Evolutionary conservation across 1,284 basidiomycete species (phyloP).

Genomic region (Inonotus obliquus): DNA sequence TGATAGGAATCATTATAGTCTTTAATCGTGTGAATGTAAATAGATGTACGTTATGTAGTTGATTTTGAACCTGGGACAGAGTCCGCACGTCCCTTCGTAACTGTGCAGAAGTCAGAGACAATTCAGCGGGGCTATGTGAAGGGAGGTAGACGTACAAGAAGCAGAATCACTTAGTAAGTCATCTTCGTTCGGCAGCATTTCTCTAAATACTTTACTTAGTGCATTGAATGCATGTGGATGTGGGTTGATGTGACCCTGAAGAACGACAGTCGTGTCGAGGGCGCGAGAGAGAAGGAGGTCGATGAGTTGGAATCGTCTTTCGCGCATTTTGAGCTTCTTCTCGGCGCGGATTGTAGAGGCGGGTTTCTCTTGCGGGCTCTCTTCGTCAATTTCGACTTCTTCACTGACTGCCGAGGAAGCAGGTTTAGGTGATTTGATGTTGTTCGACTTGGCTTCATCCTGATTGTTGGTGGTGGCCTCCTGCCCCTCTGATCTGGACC

Average conservation of each 20-base stretch:
- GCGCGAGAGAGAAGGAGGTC: slow-evolving; percentile 12
- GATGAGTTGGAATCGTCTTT: slow-evolving; percentile 1
- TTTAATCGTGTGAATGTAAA: not conserved
- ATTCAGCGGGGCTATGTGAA: not conserved
- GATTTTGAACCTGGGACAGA: not conserved
- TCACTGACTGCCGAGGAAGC: not conserved
- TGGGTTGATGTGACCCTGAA: not conserved
- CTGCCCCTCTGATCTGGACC: not conserved
- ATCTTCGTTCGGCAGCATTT: slow-evolving; percentile 1
- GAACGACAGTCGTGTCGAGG: not conserved
- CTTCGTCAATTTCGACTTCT: not conserved
- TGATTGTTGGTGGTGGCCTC: not conserved
- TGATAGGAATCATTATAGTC: too few relatives aligned
- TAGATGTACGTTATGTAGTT: not conserved
- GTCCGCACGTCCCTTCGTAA: not conserved
- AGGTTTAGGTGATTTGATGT: not conserved
- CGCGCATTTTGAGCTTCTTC: slow-evolving; percentile 9
- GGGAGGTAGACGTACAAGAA: not conserved
- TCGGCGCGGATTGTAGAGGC: not conserved
- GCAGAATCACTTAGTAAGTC: not conserved
- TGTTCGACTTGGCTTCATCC: not conserved
- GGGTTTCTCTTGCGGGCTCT: not conserved
- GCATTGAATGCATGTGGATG: not conserved
- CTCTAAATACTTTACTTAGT: not conserved
- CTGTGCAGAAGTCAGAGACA: not conserved